Percentiles rank a stretch among this genome's conserved stretches.
Evolutionary conservation across 768 basidiomycete species (phyloP).

Genomic region (Hemileccinum impolitum): DNA sequence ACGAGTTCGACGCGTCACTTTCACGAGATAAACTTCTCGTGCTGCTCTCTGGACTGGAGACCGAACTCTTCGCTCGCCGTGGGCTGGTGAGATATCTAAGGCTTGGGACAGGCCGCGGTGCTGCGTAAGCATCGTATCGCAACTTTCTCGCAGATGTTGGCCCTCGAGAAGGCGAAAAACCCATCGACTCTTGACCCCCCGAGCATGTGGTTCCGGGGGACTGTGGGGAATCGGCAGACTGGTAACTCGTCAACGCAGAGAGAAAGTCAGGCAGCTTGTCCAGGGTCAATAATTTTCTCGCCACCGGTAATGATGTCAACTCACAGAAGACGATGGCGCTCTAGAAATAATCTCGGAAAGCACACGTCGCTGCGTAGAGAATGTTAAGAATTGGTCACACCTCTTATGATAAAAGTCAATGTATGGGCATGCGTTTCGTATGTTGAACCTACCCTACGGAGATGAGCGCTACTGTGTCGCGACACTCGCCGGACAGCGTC

Average conservation of each 20-base stretch:
- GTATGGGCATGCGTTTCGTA: neutral
- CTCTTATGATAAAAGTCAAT: constrained; percentile 42
- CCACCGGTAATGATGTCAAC: constrained; percentile 17
- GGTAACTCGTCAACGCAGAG: constrained; percentile 41
- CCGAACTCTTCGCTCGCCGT: constrained; percentile 32
- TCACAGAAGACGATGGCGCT: constrained; percentile 57
- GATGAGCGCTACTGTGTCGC: constrained; percentile 47
- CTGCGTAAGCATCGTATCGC: constrained; percentile 68
- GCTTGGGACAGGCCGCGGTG: constrained; percentile 51
- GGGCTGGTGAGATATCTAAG: constrained; percentile 35
- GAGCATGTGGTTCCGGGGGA: constrained; percentile 11
- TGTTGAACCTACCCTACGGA: constrained; percentile 49
- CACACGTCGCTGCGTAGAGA: constrained; percentile 42
- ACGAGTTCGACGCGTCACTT: constrained; percentile 22
- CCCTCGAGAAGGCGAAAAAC: constrained; percentile 22
- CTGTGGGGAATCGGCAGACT: constrained; percentile 8
- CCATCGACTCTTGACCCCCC: constrained; percentile 15
- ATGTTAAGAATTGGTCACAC: constrained; percentile 61
- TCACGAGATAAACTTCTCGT: constrained; percentile 31
- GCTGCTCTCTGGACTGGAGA: constrained; percentile 34
- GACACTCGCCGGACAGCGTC: constrained; percentile 42
- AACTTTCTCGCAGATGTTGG: constrained; percentile 45
- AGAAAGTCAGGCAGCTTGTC: constrained; percentile 71
- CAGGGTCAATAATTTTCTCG: constrained; percentile 4
- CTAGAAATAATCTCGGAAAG: constrained; percentile 46